Evolutionary conservation across 1,284 basidiomycete genomes (phyloP).

Genomic region (Athelia psychrophila): DNA sequence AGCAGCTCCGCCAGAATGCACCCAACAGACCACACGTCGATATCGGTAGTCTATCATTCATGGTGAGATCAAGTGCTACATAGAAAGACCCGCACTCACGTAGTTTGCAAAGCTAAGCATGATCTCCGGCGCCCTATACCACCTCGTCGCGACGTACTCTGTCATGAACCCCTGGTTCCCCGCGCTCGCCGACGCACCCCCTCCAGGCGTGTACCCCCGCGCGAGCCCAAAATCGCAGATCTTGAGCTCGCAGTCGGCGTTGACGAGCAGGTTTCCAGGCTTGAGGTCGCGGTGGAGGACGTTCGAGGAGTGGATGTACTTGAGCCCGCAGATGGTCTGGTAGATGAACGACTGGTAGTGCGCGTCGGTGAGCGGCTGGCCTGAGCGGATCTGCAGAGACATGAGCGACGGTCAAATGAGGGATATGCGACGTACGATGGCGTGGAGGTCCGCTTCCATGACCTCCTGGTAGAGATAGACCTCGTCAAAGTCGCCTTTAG

Average conservation of each 20-base stretch:
- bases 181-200: slow-evolving; percentile 36
- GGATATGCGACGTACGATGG: slow-evolving; percentile 55
- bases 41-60: slow-evolving; percentile 43
- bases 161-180: slow-evolving; percentile 85
- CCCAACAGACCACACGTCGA: slow-evolving; percentile 76
- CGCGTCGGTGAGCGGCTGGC: slow-evolving; percentile 82
- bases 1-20: slow-evolving; percentile 57
- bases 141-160: slow-evolving; percentile 79
- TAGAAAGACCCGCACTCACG: slow-evolving; percentile 31
- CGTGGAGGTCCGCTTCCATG: slow-evolving; percentile 89
- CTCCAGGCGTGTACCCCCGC: slow-evolving; percentile 72
- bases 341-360: slow-evolving; percentile 89
- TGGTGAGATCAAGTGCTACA: not conserved
- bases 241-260: slow-evolving; percentile 83
- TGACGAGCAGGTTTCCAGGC: slow-evolving; percentile 71
- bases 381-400: slow-evolving; percentile 66
- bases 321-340: slow-evolving; percentile 55
- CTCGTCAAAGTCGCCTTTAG: slow-evolving; percentile 72
- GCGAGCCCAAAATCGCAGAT: slow-evolving; percentile 89
- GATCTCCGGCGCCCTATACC: slow-evolving; percentile 39
- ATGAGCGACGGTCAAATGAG: not conserved
- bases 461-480: slow-evolving; percentile 84
- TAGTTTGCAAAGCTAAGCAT: slow-evolving; percentile 84
- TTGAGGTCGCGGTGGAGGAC: not conserved
- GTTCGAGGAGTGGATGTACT: not conserved